Evolutionary conservation across 176 grass and related monocot genomes (phyloP), one percentile per base, ranked within the genome.

Genomic region (Poa annua): DNA sequence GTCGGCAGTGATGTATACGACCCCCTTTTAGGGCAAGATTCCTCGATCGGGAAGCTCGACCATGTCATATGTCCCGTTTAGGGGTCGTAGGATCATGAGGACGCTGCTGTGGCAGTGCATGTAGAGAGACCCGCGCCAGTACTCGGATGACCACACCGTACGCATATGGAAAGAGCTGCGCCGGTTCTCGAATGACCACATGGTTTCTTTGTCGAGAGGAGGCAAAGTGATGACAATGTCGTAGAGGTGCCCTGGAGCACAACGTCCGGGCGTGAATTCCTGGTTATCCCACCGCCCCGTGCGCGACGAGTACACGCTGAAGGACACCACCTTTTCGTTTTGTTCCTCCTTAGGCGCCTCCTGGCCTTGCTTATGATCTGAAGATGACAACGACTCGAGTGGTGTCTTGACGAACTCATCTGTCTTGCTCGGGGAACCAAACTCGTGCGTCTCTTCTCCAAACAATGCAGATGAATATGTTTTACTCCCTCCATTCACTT

Each of bases 71-170:
- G 66, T 69, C 34, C 34, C 19, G 4, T 22, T 70, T n/a, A 5
- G 12, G 66, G 20, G 66, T 2, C 66, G 20, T 44, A 70, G 17
- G 20, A 69, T 69, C 36, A 69, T 2, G 35, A 69, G 66, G 4
- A 69, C 4, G 11, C 1, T 41, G 8, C 42, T n/a, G 20, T 42
- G 36, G 36, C 66, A 69, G 42, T 69, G 66, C 20, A 42, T 42
- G 10, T 69, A 42, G 20, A 69, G 0, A 1, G 66, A 69, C 10
- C 36, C 36, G 5, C 4, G 20, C 66, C 20, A 69, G 19, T 42
- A 69, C 20, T 69, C 20, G 38, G 66, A 69, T 69, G 66, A 69
- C 34, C 34, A n/a, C 35, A 68, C 65, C 17, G 10, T 68, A 29
- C 42, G 66, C 20, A 22, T 42, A 10, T 69, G 21, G 20, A 69